Conservation (phyloP, 176 grass and related monocot species). For the Oryza meyeriana region DNA sequence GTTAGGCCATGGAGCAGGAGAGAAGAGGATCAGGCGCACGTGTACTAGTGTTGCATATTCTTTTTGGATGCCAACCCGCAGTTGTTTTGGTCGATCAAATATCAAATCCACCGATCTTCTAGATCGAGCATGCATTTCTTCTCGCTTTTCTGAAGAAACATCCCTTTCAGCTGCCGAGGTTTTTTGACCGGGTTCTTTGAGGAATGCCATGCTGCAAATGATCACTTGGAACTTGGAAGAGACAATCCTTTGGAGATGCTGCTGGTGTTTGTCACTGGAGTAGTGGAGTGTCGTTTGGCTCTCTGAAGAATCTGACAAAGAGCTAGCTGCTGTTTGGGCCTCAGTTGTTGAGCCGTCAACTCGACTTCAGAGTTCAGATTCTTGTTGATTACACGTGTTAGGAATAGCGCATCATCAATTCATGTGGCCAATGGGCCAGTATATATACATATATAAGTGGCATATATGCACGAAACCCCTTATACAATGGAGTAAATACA, state of each 20-base stretch:
- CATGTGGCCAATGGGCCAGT: no score
- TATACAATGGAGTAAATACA: no score
- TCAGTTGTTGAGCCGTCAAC: neutral
- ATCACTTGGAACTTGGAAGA: neutral
- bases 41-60: neutral
- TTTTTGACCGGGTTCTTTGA: conserved; percentile 34
- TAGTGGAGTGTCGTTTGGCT: neutral
- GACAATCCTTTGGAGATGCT: neutral
- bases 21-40: conserved; percentile 8
- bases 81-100: neutral
- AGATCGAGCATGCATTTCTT: neutral
- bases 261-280: neutral
- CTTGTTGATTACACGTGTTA: neutral
- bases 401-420: no score
- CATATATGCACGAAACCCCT: no score
- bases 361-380: neutral
- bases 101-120: neutral
- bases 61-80: neutral
- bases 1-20: conserved; percentile 40
- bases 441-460: no score
- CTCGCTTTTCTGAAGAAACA: neutral
- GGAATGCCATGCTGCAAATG: neutral
- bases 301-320: neutral
- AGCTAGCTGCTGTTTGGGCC: neutral
- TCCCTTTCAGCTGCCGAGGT: conserved; percentile 22